Evolutionary conservation across 805 yeast genomes (phyloP).

Genomic region (Pichia membranifaciens): DNA sequence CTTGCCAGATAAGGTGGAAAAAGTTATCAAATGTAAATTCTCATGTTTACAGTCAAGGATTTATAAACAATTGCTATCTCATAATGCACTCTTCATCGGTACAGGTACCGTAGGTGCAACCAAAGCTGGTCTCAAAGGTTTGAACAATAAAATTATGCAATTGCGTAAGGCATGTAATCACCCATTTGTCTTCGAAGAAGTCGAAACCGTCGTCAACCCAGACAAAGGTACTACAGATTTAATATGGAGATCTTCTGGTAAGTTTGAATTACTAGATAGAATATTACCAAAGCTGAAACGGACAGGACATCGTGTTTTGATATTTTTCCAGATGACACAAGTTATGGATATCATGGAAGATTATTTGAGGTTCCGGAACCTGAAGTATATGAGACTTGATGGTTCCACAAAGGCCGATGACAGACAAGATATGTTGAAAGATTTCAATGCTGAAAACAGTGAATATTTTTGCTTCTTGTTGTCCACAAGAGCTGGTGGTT

Average conservation of each 20-base stretch:
- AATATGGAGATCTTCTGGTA: constrained; percentile 74
- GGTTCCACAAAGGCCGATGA: constrained; percentile 84
- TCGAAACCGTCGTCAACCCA: constrained; percentile 65
- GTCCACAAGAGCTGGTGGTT: constrained; percentile 86
- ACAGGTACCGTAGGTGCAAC: constrained; percentile 50
- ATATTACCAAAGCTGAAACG: constrained; percentile 69
- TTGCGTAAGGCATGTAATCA: constrained; percentile 80
- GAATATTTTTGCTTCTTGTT: constrained; percentile 73
- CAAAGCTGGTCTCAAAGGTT: constrained; percentile 65
- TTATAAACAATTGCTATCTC: constrained; percentile 74
- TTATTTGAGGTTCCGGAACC: constrained; percentile 56
- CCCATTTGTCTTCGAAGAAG: constrained; percentile 82
- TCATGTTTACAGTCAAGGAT: constrained; percentile 65
- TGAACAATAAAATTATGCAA: constrained; percentile 81
- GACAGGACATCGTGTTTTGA: constrained; percentile 70
- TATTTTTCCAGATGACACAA: constrained; percentile 85
- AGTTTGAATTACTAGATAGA: constrained; percentile 72
- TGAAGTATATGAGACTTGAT: constrained; percentile 73
- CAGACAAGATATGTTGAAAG: constrained; percentile 66
- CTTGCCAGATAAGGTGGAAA: constrained; percentile 78
- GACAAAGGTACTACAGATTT: constrained; percentile 54
- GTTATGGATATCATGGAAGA: constrained; percentile 91
- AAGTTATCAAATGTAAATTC: constrained; percentile 72
- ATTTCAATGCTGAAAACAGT: constrained; percentile 68
- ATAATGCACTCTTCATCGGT: constrained; percentile 62